A percentile compares a stretch with the other conserved stretches of the same genome.
Evolutionary conservation across 352 stramenopile species (phyloP).

Genomic region (Thalassiosira delicatula): DNA sequence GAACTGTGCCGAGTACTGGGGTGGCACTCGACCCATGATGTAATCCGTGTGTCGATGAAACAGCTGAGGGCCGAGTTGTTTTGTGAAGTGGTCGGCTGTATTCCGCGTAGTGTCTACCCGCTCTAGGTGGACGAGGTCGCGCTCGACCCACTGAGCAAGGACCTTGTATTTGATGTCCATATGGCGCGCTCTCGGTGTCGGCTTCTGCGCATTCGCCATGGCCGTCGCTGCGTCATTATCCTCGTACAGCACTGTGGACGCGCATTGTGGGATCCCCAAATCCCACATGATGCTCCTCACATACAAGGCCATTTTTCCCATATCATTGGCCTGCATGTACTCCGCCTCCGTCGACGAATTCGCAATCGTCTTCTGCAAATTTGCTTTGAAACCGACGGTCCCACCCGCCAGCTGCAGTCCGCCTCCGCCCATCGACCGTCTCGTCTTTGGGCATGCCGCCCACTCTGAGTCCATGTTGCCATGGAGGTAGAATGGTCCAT

Average conservation of each 20-base stretch:
- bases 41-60: constrained; percentile 46
- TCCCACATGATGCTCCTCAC: constrained; percentile 25
- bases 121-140: constrained; percentile 31
- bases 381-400: constrained; percentile 11
- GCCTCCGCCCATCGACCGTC: not conserved
- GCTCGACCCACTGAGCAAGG: constrained; percentile 48
- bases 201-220: constrained; percentile 45
- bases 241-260: constrained; percentile 23
- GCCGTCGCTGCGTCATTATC: constrained; percentile 10
- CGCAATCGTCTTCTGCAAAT: constrained; percentile 12
- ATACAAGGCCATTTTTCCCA: constrained; percentile 14
- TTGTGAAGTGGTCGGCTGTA: constrained; percentile 45
- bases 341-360: constrained; percentile 18
- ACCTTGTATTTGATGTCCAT: constrained; percentile 58
- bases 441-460: constrained; percentile 4
- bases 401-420: not conserved
- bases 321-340: constrained; percentile 23
- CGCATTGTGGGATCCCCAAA: constrained; percentile 6
- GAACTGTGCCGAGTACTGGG: constrained; percentile 1
- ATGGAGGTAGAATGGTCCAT: not conserved
- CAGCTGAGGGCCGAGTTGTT: constrained; percentile 3
- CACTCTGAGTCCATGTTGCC: constrained; percentile 30
- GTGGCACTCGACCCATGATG: constrained; percentile 36
- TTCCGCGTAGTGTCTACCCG: constrained; percentile 36
- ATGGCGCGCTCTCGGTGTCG: constrained; percentile 44